phyloP scores from a whole-genome alignment of 176 grass and related monocot genomes.

The Oryza australiensis region DNA sequence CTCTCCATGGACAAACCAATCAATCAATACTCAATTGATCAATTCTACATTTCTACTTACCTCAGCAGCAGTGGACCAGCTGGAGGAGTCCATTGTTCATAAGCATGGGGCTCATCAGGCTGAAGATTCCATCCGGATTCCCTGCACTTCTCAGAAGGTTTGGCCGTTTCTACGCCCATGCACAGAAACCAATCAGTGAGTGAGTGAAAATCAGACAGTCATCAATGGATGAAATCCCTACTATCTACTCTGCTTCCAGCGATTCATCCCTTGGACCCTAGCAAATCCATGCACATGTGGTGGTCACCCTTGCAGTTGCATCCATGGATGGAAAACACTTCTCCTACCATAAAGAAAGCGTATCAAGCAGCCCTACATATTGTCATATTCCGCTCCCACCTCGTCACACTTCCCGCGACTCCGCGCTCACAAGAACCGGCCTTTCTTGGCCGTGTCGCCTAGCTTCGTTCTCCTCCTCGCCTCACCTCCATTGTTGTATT shows the following conservation, averaged over 20 bases:
- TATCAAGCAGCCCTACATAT: neutral
- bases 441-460: neutral
- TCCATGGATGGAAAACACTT: neutral
- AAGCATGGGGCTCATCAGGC: neutral
- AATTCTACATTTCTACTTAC: too few relatives aligned
- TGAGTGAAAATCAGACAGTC: neutral
- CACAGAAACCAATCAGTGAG: neutral
- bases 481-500: neutral
- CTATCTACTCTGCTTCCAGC: neutral
- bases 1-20: too few relatives aligned
- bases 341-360: slow-evolving; percentile 23
- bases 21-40: too few relatives aligned
- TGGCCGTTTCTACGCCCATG: neutral
- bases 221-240: neutral
- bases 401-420: slow-evolving; percentile 9
- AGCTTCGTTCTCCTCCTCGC: neutral
- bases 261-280: neutral
- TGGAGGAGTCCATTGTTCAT: neutral
- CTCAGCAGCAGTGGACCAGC: neutral
- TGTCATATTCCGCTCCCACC: neutral
- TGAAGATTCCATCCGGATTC: neutral
- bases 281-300: slow-evolving; percentile 1
- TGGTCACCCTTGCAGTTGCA: neutral
- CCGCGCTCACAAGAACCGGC: neutral
- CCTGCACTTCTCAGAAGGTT: slow-evolving; percentile 23